phyloP scores from a whole-genome alignment of 2,329 filamentous ascomycete genomes.

The Amauroascus verrucosus region DNA sequence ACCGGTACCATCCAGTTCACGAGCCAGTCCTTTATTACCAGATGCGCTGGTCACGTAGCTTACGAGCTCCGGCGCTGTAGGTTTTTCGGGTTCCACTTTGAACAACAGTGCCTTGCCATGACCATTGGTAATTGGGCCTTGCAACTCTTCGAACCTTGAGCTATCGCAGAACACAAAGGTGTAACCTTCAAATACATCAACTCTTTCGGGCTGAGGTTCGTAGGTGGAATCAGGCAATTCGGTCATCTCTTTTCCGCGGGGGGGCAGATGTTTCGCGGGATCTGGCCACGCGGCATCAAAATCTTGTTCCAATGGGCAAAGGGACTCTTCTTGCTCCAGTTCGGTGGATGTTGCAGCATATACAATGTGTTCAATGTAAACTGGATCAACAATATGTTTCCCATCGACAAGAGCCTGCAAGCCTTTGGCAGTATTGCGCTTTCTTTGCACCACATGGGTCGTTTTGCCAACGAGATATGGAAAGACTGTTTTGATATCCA shows the following conservation, averaged over 20 bases:
- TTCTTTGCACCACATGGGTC: constrained; percentile 79
- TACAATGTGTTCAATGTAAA: constrained; percentile 63
- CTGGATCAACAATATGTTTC: constrained; percentile 47
- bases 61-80: constrained; percentile 64
- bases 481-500: constrained; percentile 77
- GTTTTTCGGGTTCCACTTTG: constrained; percentile 51
- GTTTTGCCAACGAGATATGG: constrained; percentile 62
- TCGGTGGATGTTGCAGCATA: constrained; percentile 46
- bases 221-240: constrained; percentile 59
- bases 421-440: constrained; percentile 79
- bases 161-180: constrained; percentile 79
- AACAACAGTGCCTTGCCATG: constrained; percentile 70
- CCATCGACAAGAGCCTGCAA: constrained; percentile 78
- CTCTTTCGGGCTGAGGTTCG: constrained; percentile 55
- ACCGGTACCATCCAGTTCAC: constrained; percentile 55
- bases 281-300: constrained; percentile 73
- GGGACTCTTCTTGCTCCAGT: constrained; percentile 41
- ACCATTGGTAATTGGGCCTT: constrained; percentile 64
- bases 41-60: constrained; percentile 64
- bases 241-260: constrained; percentile 63
- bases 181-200: constrained; percentile 70
- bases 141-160: constrained; percentile 63
- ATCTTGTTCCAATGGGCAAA: constrained; percentile 61
- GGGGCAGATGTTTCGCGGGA: constrained; percentile 60
- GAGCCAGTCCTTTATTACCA: constrained; percentile 60